These are phyloP conservation scores for Suillus bovinus DNA, from an alignment of 768 basidiomycete genomes.

Conservation along the genomic window DNA sequence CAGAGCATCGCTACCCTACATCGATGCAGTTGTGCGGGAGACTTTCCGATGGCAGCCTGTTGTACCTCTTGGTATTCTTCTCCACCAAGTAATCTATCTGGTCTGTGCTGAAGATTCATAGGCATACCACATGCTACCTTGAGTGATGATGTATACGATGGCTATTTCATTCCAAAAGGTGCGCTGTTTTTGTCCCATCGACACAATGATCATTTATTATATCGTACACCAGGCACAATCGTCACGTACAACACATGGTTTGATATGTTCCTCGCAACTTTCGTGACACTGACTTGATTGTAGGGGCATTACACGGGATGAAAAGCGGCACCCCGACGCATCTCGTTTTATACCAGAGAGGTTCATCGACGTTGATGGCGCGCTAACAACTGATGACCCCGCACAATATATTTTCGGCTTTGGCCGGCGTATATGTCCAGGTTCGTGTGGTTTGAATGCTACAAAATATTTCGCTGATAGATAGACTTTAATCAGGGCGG, in stretches of 20 bases:
- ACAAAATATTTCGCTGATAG: not conserved
- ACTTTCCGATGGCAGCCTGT: conserved; percentile 17
- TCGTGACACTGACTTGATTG: not conserved
- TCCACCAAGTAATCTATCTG: not conserved
- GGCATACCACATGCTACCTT: conserved; percentile 16
- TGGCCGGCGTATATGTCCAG: conserved; percentile 10
- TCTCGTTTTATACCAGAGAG: conserved; percentile 16
- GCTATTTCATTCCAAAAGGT: conserved; percentile 23
- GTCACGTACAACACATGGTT: conserved; percentile 16
- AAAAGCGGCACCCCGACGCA: conserved; percentile 13
- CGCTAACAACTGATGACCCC: conserved; percentile 13
- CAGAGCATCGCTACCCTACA: conserved; percentile 15
- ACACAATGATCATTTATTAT: not conserved
- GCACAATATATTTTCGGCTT: conserved; percentile 12
- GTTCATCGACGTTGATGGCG: conserved; percentile 14
- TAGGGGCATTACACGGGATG: conserved; percentile 17
- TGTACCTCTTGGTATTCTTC: conserved; percentile 15
- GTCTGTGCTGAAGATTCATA: not conserved
- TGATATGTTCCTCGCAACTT: not conserved
- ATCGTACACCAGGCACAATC: conserved; percentile 8
- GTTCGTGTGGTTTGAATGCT: not conserved
- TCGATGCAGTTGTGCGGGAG: conserved; percentile 19
- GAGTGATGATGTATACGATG: conserved; percentile 15
- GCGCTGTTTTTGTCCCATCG: not conserved
- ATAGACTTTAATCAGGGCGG: conserved; percentile 17